Base-by-base conservation (phyloP, 805 yeast genomes). In the Saturnispora dispora region DNA sequence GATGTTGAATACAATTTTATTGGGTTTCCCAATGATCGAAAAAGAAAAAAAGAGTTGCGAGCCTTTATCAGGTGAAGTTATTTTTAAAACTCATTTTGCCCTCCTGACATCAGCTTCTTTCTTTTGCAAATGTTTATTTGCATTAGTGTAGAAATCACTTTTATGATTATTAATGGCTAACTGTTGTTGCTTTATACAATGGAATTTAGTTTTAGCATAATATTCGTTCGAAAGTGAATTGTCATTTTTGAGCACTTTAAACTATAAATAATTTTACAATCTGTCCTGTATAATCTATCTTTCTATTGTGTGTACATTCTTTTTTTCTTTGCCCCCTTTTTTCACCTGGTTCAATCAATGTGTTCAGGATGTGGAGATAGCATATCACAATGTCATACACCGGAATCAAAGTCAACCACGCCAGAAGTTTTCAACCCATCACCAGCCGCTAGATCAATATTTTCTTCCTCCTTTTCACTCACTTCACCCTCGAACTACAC, bases 391-490 rank as follows among this genome's bases (percentile, higher is more conserved):
- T 37, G 41, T 37, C 41, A 20, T 18, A 37, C 41, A 6, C 41
- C 41, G 17, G 41, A 37, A 13, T 37, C 41, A 17, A 17, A 18
- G 13, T 27, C 17, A 43, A 43, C 46, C 9, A 32, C 46, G 13
- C 17, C 53, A n/a, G 25, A 27, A 9, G 41, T 10, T 18, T 37
- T 20, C 20, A 37, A 37, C 23, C 22, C 44, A 3, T 22, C 30
- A 5, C n/a, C 40, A 22, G 30, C 44, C 23, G 44, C 30, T 11
- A 47, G 45, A 28, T 47, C 50, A 7, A 27, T 20, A 7, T 27
- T 46, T 15, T 58, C 52, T 2, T 50, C 59, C 13, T 22, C 46
- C 11, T 47, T 57, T 7, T 55, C 58, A 17, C 44, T 56, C n/a
- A 37, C 54, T 28, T 36, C 60, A 10, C 32, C 37, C 11, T 18